phyloP scores from a whole-genome alignment of 257 asterid species.

The Asclepias syriaca region DNA sequence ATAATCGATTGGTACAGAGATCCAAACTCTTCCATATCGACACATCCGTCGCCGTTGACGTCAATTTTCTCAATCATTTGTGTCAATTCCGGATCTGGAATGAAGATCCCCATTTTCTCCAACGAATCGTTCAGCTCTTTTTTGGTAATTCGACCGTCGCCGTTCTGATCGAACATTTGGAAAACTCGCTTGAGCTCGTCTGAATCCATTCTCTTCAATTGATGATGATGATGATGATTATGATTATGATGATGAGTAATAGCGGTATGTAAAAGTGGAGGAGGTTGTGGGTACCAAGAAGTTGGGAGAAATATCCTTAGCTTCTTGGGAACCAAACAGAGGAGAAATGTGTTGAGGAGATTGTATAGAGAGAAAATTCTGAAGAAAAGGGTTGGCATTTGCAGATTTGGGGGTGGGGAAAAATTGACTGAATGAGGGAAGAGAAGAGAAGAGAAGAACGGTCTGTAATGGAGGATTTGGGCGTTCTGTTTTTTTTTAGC shows the following conservation, averaged over 20 bases:
- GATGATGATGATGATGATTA: no score
- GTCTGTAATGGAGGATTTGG: not conserved
- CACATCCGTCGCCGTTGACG: conserved; percentile 24
- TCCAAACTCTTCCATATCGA: conserved; percentile 30
- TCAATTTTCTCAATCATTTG: conserved; percentile 31
- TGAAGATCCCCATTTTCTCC: conserved; percentile 27
- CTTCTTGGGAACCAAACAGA: conserved; percentile 22
- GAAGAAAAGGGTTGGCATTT: conserved; percentile 19
- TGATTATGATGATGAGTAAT: no score
- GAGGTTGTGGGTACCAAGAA: conserved; percentile 23
- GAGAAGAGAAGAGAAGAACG: not conserved
- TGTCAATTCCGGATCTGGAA: conserved; percentile 20
- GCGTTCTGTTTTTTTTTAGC: not conserved
- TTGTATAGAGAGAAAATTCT: conserved; percentile 19
- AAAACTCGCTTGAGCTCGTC: conserved; percentile 28
- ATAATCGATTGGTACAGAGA: conserved; percentile 20
- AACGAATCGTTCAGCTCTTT: conserved; percentile 27
- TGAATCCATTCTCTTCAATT: conserved; percentile 18
- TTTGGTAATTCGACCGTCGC: conserved; percentile 28
- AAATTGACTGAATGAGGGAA: not conserved
- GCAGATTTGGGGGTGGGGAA: not conserved
- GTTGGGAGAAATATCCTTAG: conserved; percentile 18
- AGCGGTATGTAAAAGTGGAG: not conserved
- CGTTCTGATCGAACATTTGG: conserved; percentile 31
- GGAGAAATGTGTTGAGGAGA: conserved; percentile 19